Conservation (phyloP, 176 grass and related monocot species). For the Paspalum notatum region DNA sequence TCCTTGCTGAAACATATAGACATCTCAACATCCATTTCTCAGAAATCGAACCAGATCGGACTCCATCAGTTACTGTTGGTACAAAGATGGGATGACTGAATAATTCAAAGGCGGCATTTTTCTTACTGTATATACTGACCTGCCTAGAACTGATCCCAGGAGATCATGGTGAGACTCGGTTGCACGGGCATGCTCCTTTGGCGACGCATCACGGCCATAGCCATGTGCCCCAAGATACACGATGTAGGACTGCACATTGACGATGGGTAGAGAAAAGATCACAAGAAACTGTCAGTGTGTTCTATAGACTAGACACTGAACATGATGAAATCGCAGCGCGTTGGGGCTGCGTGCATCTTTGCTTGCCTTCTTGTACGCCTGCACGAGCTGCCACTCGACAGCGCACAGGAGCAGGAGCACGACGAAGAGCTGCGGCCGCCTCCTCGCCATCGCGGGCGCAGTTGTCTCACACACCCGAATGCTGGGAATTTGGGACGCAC, state of each 20-base stretch:
- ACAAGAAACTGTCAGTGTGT: background rate
- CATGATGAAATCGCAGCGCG: background rate
- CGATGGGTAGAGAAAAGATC: background rate
- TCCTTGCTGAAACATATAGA: constrained; percentile 47
- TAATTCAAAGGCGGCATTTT: too few species aligned
- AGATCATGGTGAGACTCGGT: constrained; percentile 67
- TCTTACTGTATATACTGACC: constrained; percentile 31
- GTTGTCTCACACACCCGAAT: background rate
- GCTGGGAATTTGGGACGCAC: background rate
- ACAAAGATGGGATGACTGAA: background rate
- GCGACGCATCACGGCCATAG: constrained; percentile 37
- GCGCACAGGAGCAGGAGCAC: constrained; percentile 35
- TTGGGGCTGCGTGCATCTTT: background rate
- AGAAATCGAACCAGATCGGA: background rate
- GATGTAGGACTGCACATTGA: constrained; percentile 64
- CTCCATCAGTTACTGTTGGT: background rate
- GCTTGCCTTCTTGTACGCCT: constrained; percentile 55
- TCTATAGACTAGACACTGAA: background rate
- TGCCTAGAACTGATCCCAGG: constrained; percentile 53
- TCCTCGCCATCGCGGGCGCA: constrained; percentile 4
- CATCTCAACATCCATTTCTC: background rate
- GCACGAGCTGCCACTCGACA: constrained; percentile 24
- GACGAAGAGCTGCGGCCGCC: background rate
- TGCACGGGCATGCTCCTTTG: constrained; percentile 40
- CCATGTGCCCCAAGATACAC: constrained; percentile 78